Percentiles rank a stretch among this genome's conserved stretches.
Conservation (phyloP, 305 asterid genomes). For the Solanum hybrid region DNA sequence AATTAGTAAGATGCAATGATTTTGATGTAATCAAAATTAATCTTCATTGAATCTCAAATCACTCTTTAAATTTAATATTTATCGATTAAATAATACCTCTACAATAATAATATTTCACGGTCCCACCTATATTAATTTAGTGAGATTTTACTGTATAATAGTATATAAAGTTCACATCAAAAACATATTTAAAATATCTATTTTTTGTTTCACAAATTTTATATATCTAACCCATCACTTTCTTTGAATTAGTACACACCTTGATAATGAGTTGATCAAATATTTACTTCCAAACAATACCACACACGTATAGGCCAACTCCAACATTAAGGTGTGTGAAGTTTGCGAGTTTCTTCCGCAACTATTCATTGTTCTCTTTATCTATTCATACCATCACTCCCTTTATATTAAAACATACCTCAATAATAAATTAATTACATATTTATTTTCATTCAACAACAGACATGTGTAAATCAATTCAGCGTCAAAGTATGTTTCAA, state of each 20-base stretch:
- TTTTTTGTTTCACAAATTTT: not conserved
- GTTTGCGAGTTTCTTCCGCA: not conserved
- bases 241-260: not conserved
- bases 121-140: not conserved
- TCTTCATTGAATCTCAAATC: not conserved
- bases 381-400: fast-evolving
- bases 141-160: not conserved
- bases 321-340: not conserved
- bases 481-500: too few species aligned
- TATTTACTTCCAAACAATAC: too few species aligned
- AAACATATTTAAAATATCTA: not conserved
- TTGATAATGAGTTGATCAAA: not conserved
- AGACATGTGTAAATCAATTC: not conserved
- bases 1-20: not conserved
- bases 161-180: not conserved
- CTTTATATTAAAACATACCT: not conserved
- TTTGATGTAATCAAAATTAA: not conserved
- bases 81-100: too few species aligned
- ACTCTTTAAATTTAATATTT: not conserved
- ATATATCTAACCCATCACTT: not conserved
- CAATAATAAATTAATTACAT: too few species aligned
- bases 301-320: not conserved
- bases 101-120: not conserved
- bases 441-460: too few species aligned
- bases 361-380: too few species aligned